Percentiles rank a stretch among this genome's conserved stretches.
Conservation (phyloP, 768 basidiomycete genomes). For the Paxillus rubicundulus region DNA sequence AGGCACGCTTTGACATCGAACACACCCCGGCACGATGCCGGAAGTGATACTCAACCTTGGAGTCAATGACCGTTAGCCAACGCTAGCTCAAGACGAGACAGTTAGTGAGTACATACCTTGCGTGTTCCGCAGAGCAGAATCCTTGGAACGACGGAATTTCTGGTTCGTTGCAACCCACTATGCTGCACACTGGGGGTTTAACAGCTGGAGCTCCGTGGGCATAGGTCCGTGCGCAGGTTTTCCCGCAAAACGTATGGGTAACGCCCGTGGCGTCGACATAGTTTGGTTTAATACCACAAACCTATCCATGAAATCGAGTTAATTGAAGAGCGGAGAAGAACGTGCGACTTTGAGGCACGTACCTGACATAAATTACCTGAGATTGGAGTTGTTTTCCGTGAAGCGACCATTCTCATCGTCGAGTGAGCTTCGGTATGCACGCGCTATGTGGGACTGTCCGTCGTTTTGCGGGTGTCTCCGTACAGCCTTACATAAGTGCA, state of each 20-base stretch:
- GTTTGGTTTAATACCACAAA: conserved; percentile 59
- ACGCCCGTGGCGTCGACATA: conserved; percentile 57
- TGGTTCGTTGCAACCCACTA: conserved; percentile 51
- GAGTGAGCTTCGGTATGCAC: not conserved
- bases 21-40: conserved; percentile 49
- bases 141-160: conserved; percentile 48
- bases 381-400: conserved; percentile 10
- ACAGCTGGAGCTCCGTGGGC: conserved; percentile 31
- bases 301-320: conserved; percentile 34
- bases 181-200: conserved; percentile 41
- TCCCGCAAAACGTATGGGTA: conserved; percentile 59
- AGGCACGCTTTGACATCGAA: conserved; percentile 47
- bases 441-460: conserved; percentile 22
- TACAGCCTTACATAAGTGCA: too few relatives aligned
- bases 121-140: conserved; percentile 61
- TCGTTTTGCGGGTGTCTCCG: too few relatives aligned
- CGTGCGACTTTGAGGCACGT: conserved; percentile 12
- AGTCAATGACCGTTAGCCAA: conserved; percentile 4
- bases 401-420: conserved; percentile 6
- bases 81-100: conserved; percentile 1
- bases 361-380: conserved; percentile 28
- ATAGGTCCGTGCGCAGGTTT: conserved; percentile 50
- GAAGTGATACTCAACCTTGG: conserved; percentile 51
- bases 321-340: conserved; percentile 7
- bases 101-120: conserved; percentile 40